A percentile compares a stretch with the other conserved stretches of the same genome.
phyloP scores from a whole-genome alignment of 352 stramenopile genomes.

The Hyaloperonospora arabidopsidis region DNA sequence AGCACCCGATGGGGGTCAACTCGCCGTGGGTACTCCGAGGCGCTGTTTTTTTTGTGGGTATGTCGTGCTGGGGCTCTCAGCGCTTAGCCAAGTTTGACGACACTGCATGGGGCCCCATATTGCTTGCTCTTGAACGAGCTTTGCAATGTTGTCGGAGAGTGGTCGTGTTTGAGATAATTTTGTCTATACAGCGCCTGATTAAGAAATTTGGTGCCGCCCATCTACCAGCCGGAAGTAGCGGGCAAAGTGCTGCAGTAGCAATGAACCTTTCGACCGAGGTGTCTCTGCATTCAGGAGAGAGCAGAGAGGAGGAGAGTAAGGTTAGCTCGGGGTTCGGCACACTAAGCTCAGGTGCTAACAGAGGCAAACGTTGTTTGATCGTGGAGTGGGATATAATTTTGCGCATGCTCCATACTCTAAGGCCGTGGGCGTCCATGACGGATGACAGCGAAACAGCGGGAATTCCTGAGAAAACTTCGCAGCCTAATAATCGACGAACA shows the following conservation, averaged over 20 bases:
- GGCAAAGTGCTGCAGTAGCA: slow-evolving; percentile 8
- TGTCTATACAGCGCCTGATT: slow-evolving; percentile 77
- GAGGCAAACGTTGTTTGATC: slow-evolving; percentile 33
- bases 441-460: slow-evolving; percentile 33
- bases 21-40: slow-evolving; percentile 72
- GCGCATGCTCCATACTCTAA: slow-evolving; percentile 56
- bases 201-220: slow-evolving; percentile 70
- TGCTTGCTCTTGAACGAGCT: slow-evolving; percentile 54
- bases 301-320: slow-evolving; percentile 6
- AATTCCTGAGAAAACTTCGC: slow-evolving; percentile 8
- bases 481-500: slow-evolving; percentile 10
- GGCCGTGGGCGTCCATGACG: slow-evolving; percentile 58
- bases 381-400: slow-evolving; percentile 85
- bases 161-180: slow-evolving; percentile 82
- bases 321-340: slow-evolving; percentile 1
- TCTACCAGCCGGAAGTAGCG: slow-evolving; percentile 2
- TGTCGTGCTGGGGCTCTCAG: slow-evolving; percentile 85
- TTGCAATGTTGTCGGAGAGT: slow-evolving; percentile 64
- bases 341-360: slow-evolving; percentile 1
- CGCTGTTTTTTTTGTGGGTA: slow-evolving; percentile 82
- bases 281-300: slow-evolving; percentile 3
- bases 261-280: slow-evolving; percentile 4
- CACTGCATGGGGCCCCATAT: slow-evolving; percentile 63
- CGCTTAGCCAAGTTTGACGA: slow-evolving; percentile 64
- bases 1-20: slow-evolving; percentile 41